These are phyloP conservation scores for Arabidopsis arenosa DNA, from an alignment of 345 rosid species.

Conservation along the genomic window DNA sequence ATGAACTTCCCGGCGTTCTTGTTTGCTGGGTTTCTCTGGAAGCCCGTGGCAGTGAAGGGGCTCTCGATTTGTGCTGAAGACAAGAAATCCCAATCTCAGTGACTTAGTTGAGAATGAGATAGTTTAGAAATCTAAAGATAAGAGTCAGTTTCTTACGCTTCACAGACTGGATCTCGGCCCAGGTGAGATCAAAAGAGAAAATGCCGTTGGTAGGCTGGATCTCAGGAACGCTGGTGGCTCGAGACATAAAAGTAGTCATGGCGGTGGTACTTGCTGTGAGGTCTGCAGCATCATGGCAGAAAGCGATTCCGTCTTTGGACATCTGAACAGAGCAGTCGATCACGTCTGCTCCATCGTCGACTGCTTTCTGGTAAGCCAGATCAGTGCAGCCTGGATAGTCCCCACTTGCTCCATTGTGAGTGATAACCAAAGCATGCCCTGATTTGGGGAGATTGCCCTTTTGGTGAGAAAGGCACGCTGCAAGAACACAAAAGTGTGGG, in stretches of 20 bases:
- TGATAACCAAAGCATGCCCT: conserved; percentile 58
- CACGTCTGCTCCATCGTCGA: conserved; percentile 74
- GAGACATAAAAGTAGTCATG: conserved; percentile 56
- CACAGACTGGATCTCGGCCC: conserved; percentile 81
- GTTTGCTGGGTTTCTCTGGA: conserved; percentile 65
- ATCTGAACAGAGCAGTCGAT: conserved; percentile 87
- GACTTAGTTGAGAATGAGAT: conserved; percentile 2
- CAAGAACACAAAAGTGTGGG: conserved; percentile 15
- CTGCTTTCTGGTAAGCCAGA: conserved; percentile 79
- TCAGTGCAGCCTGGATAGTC: conserved; percentile 80
- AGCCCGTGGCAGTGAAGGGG: conserved; percentile 49
- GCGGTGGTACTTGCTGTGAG: conserved; percentile 69
- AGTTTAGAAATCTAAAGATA: neutral
- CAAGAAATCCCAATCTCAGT: neutral
- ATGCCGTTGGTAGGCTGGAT: conserved; percentile 67
- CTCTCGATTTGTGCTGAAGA: conserved; percentile 71
- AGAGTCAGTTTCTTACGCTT: conserved; percentile 56
- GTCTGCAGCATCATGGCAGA: conserved; percentile 72
- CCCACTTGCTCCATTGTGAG: conserved; percentile 91
- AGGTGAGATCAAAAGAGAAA: conserved; percentile 84
- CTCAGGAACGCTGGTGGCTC: conserved; percentile 60
- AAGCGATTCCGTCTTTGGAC: conserved; percentile 80
- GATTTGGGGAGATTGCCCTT: conserved; percentile 38
- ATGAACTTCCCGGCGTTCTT: conserved; percentile 70
- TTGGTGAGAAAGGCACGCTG: conserved; percentile 69